Evolutionary conservation across 164 flowering plant genomes (phyloP).

Genomic region (Echeveria elegans): DNA sequence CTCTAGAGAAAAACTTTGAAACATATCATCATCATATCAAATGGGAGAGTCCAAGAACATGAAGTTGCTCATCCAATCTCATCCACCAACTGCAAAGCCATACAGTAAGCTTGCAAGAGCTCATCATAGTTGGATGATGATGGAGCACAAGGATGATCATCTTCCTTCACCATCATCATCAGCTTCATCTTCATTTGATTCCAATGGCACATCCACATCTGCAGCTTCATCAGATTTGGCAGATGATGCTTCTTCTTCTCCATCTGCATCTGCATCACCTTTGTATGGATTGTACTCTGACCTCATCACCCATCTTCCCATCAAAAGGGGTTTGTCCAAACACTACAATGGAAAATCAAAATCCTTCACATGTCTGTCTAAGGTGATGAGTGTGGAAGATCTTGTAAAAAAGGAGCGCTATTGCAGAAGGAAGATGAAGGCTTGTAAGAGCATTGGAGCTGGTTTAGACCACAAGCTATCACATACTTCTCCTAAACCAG

Average conservation of each 20-base stretch:
- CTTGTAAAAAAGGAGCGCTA: constrained; percentile 54
- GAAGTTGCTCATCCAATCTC: constrained; percentile 1
- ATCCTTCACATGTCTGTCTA: constrained; percentile 61
- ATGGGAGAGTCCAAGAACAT: constrained; percentile 9
- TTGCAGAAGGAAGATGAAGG: constrained; percentile 41
- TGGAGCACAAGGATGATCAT: constrained; percentile 11
- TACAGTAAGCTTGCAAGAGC: neutral
- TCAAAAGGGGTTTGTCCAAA: constrained; percentile 71
- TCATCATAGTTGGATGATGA: constrained; percentile 13
- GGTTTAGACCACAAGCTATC: constrained; percentile 31
- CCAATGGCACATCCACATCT: constrained; percentile 20
- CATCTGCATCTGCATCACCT: constrained; percentile 16
- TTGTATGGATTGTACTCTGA: constrained; percentile 37
- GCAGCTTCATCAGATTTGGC: constrained; percentile 26
- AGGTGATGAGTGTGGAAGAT: constrained; percentile 51
- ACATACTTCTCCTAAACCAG: constrained; percentile 33
- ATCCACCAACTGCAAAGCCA: neutral
- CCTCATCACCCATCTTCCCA: constrained; percentile 45
- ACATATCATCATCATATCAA: neutral
- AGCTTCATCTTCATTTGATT: constrained; percentile 14
- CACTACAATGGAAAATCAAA: constrained; percentile 67
- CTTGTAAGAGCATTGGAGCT: constrained; percentile 51
- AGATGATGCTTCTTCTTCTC: constrained; percentile 39
- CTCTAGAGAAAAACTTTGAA: neutral
- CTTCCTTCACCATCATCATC: constrained; percentile 13